Evolutionary conservation across 2,329 filamentous ascomycete genomes (phyloP).

Genomic region (Aspergillus fijiensis): DNA sequence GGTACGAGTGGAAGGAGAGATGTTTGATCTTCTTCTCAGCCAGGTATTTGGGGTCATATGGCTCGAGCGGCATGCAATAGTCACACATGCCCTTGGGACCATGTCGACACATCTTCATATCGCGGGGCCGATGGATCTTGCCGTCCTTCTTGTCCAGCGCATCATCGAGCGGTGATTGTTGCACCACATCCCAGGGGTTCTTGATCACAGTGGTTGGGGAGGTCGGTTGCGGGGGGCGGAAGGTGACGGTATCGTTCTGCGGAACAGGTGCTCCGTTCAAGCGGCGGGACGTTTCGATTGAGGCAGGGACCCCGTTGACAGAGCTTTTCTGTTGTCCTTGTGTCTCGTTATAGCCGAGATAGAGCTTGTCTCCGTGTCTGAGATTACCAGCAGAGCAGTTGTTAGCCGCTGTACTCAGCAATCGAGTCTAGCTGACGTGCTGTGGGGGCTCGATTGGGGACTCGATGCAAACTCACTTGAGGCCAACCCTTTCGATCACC

Average conservation of each 20-base stretch:
- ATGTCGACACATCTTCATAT: conserved; percentile 88
- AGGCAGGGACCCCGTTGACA: conserved; percentile 26
- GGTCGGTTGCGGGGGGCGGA: conserved; percentile 58
- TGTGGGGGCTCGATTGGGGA: background rate
- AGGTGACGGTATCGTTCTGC: conserved; percentile 59
- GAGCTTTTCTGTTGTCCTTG: conserved; percentile 51
- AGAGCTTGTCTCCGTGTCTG: conserved; percentile 89
- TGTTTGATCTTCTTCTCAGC: conserved; percentile 98
- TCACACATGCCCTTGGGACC: conserved; percentile 98
- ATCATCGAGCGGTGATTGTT: conserved; percentile 85
- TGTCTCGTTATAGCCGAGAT: conserved; percentile 72
- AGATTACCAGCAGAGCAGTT: conserved; percentile 14
- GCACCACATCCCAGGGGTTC: conserved; percentile 90
- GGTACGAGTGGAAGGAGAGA: conserved; percentile 88
- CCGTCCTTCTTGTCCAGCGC: conserved; percentile 82
- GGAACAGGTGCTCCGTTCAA: conserved; percentile 39
- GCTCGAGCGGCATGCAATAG: conserved; percentile 95
- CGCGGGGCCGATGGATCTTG: conserved; percentile 75
- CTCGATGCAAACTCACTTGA: conserved; percentile 48
- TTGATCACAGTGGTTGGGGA: conserved; percentile 65
- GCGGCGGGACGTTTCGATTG: conserved; percentile 30
- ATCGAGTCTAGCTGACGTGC: background rate
- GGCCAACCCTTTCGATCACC: conserved; percentile 56
- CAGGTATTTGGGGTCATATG: conserved; percentile 85
- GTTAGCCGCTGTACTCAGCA: conserved; percentile 14